Evolutionary conservation across 257 asterid genomes (phyloP).

Genomic region (Ligustrum vulgare): DNA sequence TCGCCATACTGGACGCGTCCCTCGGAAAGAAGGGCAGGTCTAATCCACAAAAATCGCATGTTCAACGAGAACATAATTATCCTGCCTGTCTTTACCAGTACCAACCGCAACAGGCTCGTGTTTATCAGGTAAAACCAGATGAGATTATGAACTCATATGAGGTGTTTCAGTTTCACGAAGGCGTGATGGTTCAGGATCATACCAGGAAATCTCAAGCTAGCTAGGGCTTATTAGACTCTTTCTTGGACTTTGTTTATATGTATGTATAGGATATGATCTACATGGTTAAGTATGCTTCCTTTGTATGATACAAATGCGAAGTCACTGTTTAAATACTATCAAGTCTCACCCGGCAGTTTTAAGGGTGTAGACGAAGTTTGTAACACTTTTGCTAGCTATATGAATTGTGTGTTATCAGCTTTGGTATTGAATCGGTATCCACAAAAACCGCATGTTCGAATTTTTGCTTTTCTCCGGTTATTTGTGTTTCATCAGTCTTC

Average conservation of each 20-base stretch:
- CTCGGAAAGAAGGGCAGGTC: slow-evolving; percentile 19
- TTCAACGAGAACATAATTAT: not conserved
- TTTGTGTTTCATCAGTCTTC: too few species aligned
- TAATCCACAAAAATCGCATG: not conserved
- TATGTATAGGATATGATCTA: not conserved
- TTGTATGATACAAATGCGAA: slow-evolving; percentile 6
- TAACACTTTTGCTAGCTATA: not conserved
- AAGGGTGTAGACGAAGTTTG: not conserved
- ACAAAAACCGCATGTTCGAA: too few species aligned
- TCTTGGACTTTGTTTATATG: not conserved
- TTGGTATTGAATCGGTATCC: not conserved
- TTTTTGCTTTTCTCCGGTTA: too few species aligned
- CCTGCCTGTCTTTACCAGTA: slow-evolving; percentile 22
- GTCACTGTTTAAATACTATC: slow-evolving; percentile 3
- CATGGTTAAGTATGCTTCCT: not conserved
- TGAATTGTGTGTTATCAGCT: not conserved
- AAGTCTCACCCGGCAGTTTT: not conserved
- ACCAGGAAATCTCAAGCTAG: slow-evolving; percentile 32
- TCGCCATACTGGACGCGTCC: slow-evolving; percentile 28
- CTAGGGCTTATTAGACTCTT: slow-evolving; percentile 28
- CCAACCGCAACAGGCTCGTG: slow-evolving; percentile 28
- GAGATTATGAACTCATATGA: slow-evolving; percentile 27
- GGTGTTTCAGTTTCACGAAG: slow-evolving; percentile 28
- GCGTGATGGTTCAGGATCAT: not conserved
- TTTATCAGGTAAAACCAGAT: slow-evolving; percentile 32